Conservation (phyloP, 2,329 filamentous ascomycete genomes). For the Blumeriella jaapii region DNA sequence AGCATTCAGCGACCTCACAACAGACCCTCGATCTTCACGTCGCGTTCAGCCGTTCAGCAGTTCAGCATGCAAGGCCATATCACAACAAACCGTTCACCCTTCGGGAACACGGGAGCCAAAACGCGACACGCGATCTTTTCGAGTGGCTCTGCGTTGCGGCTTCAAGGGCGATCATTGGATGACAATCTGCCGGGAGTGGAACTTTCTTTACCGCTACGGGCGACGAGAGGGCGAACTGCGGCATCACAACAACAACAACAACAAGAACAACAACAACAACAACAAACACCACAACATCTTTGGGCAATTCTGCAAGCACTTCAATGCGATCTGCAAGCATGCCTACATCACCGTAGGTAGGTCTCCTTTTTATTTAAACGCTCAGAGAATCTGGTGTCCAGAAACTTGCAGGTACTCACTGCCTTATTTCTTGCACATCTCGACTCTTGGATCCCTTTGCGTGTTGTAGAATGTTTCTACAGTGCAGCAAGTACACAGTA, state of each 20-base stretch:
- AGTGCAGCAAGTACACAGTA: no score
- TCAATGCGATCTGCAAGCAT: neutral
- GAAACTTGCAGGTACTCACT: no score
- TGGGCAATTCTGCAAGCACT: neutral
- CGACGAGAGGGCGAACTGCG: no score
- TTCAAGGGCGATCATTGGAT: constrained; percentile 16
- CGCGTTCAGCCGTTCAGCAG: constrained; percentile 14
- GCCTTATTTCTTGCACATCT: no score
- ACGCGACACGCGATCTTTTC: constrained; percentile 18
- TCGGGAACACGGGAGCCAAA: constrained; percentile 16
- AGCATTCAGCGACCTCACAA: constrained; percentile 5
- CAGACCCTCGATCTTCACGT: constrained; percentile 16
- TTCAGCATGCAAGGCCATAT: constrained; percentile 20
- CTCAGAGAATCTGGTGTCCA: no score
- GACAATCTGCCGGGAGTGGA: constrained; percentile 22
- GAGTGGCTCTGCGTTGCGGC: constrained; percentile 17
- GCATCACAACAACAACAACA: constrained; percentile 20
- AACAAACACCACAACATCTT: neutral
- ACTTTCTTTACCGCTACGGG: constrained; percentile 20
- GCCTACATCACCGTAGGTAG: neutral
- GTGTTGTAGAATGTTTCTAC: no score
- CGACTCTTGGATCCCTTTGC: no score
- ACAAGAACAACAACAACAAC: constrained; percentile 4
- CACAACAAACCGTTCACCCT: constrained; percentile 26
- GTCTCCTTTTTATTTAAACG: no score